These are phyloP conservation scores for Tulasnella sp. DNA, from an alignment of 768 basidiomycete species.

Conservation along the genomic window DNA sequence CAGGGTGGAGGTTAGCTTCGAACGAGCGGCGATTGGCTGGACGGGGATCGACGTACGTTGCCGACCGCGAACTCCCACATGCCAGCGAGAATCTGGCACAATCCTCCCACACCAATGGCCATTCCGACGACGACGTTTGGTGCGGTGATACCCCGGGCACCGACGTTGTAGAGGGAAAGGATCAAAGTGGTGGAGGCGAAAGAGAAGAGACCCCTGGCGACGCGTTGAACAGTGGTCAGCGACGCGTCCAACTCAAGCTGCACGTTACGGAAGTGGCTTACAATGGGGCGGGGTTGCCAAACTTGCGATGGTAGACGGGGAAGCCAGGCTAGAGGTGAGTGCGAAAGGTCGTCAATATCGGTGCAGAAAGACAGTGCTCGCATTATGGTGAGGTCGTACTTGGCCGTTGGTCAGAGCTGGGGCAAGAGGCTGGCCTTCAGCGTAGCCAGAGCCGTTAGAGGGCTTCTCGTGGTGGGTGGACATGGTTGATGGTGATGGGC, in stretches of 20 bases:
- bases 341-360: neutral
- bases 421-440: neutral
- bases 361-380: neutral
- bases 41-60: neutral
- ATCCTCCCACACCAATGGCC: conserved; percentile 76
- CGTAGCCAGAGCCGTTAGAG: neutral
- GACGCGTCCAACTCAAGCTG: neutral
- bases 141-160: conserved; percentile 1
- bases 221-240: neutral
- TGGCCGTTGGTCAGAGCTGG: neutral
- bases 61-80: conserved; percentile 60
- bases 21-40: neutral
- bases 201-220: conserved; percentile 56
- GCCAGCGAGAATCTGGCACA: conserved; percentile 76
- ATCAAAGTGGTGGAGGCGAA: conserved; percentile 80
- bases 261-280: conserved; percentile 22
- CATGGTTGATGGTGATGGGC: neutral
- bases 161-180: conserved; percentile 59
- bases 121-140: conserved; percentile 76
- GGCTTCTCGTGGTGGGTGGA: neutral
- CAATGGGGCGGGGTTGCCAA: conserved; percentile 55
- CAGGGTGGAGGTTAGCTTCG: neutral
- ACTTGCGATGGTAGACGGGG: conserved; percentile 20
- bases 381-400: neutral
- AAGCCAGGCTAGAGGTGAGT: conserved; percentile 3